These are phyloP conservation scores for Penicillium sclerotigenum DNA, from an alignment of 2,329 filamentous ascomycete species.

Conservation along the genomic window DNA sequence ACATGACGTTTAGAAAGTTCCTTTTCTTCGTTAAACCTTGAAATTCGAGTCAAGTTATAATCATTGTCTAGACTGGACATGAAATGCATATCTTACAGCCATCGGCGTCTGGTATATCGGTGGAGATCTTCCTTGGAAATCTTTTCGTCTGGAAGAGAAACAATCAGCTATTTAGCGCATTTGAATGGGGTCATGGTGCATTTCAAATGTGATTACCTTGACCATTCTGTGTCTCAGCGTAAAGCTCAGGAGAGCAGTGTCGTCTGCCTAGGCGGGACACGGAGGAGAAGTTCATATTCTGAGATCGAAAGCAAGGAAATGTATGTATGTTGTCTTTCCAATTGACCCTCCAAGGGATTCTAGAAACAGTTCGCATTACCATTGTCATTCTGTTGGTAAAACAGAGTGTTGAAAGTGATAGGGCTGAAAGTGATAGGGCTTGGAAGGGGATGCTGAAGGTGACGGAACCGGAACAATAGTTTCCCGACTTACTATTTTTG, in stretches of 20 bases:
- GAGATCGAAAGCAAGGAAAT: background rate
- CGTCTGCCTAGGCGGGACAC: background rate
- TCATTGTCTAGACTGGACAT: background rate
- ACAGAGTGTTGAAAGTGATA: too few relatives aligned
- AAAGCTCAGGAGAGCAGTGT: background rate
- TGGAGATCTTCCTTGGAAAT: conserved; percentile 16
- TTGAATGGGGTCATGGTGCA: background rate
- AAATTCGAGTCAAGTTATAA: background rate
- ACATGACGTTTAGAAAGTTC: conserved; percentile 29
- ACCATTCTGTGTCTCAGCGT: background rate
- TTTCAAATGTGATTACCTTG: background rate
- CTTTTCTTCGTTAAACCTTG: conserved; percentile 30
- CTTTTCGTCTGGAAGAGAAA: conserved; percentile 4
- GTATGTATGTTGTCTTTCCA: background rate
- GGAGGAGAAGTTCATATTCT: background rate
- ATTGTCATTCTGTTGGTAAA: background rate
- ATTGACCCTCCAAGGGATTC: background rate
- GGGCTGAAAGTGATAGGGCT: too few relatives aligned
- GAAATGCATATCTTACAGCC: conserved; percentile 13
- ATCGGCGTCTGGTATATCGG: conserved; percentile 19
- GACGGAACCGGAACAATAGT: too few relatives aligned
- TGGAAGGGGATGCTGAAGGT: too few relatives aligned
- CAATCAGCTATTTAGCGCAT: too few relatives aligned
- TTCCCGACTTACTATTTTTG: too few relatives aligned
- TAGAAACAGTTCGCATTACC: background rate